Evolutionary conservation across 805 yeast genomes (phyloP), one percentile per base, ranked within the genome.

Genomic region (Barnettozyma siamensis): DNA sequence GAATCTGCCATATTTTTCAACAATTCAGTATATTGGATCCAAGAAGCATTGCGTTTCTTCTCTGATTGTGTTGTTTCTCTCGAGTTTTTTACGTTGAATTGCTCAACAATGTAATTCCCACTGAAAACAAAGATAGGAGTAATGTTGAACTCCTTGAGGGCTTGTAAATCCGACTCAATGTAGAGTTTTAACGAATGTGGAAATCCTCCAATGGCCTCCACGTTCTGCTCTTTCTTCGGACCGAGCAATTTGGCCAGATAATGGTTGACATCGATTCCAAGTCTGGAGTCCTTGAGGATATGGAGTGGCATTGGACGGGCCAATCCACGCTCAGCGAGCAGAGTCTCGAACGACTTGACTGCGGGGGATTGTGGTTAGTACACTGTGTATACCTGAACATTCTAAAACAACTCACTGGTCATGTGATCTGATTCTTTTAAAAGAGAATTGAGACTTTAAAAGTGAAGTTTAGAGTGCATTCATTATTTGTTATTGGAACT

Each of bases 191-290:
- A 62, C 4, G 86, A 73, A 36, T 73, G 59, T 2, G 95, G 95
- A 42, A 81, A 73, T 0, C 95, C 95, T 19, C 95, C 95, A 48
- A 83, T 72, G 9, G 93, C 95, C 37, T 80, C 83, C 31, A 79
- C 60, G 45, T 74, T 75, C 37, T 81, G 82, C 50, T 86, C 95
- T 42, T 77, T 78, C 48, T 78, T 79, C 49, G 67, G 67, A 5
- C 80, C 54, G 45, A 83, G 62, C 33, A 83, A 67, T 40, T 86
- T 64, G 20, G 83, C 67, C 30, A 87, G 61, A 54, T 87, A 88
- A 57, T 87, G 88, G 49, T 78, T 84, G 12, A 81, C 93, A 58
- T 88, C 96, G 34, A 88, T 83, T 42, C 95, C 96, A 38, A 88
- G 65, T 13, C 81, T 75, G 21, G 89, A 74, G 53, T 80, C 78